Evolutionary conservation across 1,139 yeast genomes (phyloP), one percentile per base, ranked within the genome.

Genomic region (Zygoascus sp.): DNA sequence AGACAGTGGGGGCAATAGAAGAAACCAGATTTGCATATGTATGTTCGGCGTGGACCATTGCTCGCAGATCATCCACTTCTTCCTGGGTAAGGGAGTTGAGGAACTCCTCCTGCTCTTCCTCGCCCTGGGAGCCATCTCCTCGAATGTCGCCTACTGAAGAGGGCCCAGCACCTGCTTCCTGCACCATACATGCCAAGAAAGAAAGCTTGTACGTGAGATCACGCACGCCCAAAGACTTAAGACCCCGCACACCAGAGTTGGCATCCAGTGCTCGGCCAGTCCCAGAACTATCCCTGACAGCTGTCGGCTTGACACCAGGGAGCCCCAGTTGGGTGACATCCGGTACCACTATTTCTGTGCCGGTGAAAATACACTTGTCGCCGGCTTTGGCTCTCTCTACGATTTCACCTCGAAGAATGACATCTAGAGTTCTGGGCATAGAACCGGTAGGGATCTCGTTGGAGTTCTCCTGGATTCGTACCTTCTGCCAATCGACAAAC

Each of bases 331-430:
- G 98, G 1, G 96, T 74, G 8, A 94, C 85, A 68, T 92, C 98
- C 0, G 99, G 99, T 20, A 92, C 80, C 11, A 92, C 98, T 51
- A 94, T 89, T 62, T 89, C 95, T 1, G 96, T 85, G 43, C 99
- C 99, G 0, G 96, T 88, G 65, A 94, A 90, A 56, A 81, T 80
- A 69, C 97, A 88, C 64, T 89, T 86, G 65, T 92, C 98, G 55
- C 99, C 99, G 0, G 99, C 97, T 66, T 92, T 94, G 2, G 97
- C 97, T 55, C 90, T 77, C 64, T 92, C 99, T 7, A 94, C 98
- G 45, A 89, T 77, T 58, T 92, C 97, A 41, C 98, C 98, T 60
- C 98, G 76, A 48, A 92, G 70, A 48, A 92, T 85, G 22, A 92
- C 95, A 65, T 92, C 98, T 56, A 92, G 69, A 8, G 97, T 92